Base-by-base conservation (phyloP, 2,329 filamentous ascomycete species). In the Phoma sp. region DNA sequence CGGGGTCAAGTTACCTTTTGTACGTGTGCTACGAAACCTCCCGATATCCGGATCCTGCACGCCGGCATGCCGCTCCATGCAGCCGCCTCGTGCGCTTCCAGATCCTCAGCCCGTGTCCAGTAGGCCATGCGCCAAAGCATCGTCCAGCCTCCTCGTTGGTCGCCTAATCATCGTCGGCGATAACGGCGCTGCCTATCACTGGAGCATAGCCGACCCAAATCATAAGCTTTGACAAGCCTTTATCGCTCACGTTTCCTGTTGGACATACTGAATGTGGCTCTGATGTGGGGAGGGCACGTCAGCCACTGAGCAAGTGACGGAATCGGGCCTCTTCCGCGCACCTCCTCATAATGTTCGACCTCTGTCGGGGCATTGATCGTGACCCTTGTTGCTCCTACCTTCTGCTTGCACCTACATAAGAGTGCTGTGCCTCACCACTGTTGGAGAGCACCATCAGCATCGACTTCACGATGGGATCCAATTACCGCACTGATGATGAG, bases 401-500 rank as follows among this genome's bases (percentile, higher is more conserved):
- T 40, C 21, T n/a, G 12, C 15, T 30, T 14, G 15, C n/a, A 28
- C 33, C 20, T 40, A 36, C 34, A 40, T 32, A 49, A 54, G 21
- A 23, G 33, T 17, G 17, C 23, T 9, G 11, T 17, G 10, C 10
- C 39, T 30, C 40, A 15, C 39, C 33, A 29, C 51, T 4, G 2
- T 21, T 7, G 28, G 32, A 10, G 28, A 10, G 7, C 28, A 36
- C 20, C 21, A 37, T 23, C 51, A 26, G 1, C 51, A 23, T 29
- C 29, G 28, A 17, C 18, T 40, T 56, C 47, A 69, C 51, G 9
- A 72, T 73, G 69, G 51, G 40, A 42, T 39, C 59, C 10, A 23
- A 29, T 11, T 54, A 62, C 48, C 61, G 21, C 21, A 62, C 58
- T 38, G 66, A 68, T 37, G 73, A 75, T 56, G 73, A 76, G 50